Conservation (phyloP, 2,329 filamentous ascomycete species). For the Claviceps sp. region DNA sequence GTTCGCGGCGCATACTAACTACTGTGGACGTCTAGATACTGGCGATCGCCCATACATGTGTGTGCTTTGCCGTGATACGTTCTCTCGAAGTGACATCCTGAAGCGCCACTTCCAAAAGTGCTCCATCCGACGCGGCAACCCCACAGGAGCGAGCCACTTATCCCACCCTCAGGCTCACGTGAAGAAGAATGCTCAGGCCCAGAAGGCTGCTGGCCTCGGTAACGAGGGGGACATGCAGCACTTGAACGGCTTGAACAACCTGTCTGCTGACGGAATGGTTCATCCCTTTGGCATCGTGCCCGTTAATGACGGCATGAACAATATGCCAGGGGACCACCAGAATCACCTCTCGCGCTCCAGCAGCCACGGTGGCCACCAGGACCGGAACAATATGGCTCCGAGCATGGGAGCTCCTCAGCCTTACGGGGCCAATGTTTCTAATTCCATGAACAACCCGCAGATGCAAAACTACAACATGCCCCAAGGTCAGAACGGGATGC, state of each 20-base stretch:
- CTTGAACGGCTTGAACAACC: slow-evolving; percentile 47
- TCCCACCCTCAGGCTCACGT: slow-evolving; percentile 84
- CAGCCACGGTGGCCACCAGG: slow-evolving; percentile 42
- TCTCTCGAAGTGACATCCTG: slow-evolving; percentile 92
- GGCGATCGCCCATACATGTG: slow-evolving; percentile 98
- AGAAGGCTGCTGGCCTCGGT: slow-evolving; percentile 40
- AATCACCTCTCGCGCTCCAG: slow-evolving; percentile 45
- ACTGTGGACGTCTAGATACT: slow-evolving; percentile 52
- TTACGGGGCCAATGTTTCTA: slow-evolving; percentile 44
- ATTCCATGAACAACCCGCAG: slow-evolving; percentile 52
- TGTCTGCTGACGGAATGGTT: slow-evolving; percentile 43
- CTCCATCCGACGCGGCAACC: slow-evolving; percentile 89
- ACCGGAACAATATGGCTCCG: slow-evolving; percentile 41
- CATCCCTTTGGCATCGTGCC: slow-evolving; percentile 45
- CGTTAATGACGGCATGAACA: slow-evolving; percentile 44
- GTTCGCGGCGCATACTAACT: slow-evolving; percentile 15
- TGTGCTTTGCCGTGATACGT: slow-evolving; percentile 93
- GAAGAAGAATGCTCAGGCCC: slow-evolving; percentile 56
- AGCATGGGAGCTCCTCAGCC: slow-evolving; percentile 39
- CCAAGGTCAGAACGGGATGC: slow-evolving; percentile 48
- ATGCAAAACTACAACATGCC: slow-evolving; percentile 52
- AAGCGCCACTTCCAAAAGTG: slow-evolving; percentile 99
- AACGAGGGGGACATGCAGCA: slow-evolving; percentile 44
- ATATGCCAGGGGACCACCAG: slow-evolving; percentile 45
- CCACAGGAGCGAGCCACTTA: slow-evolving; percentile 85